Evolutionary conservation across 2,329 filamentous ascomycete species (phyloP), one percentile per base, ranked within the genome.

Genomic region (Coniochaeta hoffmannii): DNA sequence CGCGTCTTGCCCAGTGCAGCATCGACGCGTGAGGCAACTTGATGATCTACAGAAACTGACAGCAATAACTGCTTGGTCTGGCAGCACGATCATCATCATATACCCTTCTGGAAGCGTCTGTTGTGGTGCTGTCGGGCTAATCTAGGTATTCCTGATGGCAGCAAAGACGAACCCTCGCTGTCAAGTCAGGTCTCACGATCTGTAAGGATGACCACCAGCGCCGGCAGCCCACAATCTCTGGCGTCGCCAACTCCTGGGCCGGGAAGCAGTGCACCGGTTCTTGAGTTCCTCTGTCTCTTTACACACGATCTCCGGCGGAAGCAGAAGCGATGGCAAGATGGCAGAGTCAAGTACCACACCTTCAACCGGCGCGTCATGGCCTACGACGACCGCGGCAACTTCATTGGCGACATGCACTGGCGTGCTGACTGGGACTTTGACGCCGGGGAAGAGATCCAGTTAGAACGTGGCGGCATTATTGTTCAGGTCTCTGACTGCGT

Each of bases 291-390:
- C 59, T 97, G 92, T 68, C 83, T 97, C 4, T 97, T 89, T 71
- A 95, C 91, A 1, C 84, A 89, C 66, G 92, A 97, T 66, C 69
- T 96, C 41, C 84, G 85, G 53, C 85, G 89, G 55, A 97, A 97
- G 73, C 86, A 90, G 63, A 97, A 97, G 69, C 79, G 89, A 58
- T 97, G 92, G 92, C 90, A 96, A 65, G 92, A 97, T 85, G 92
- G 93, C 34, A 85, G 85, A 53, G 81, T 97, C 58, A 88, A 87
- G 60, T 96, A 87, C 61, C 92, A 97, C 66, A 87, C 88, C 0
- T 96, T 96, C 80, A 97, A 97, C 73, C 89, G 86, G 66, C 85
- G 90, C 4, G 76, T 94, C 57, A 95, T 97, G 89, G 89, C 95
- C 7, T 93, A 94, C 64, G 91, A 96, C 68, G 85, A 89, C 50